Base-by-base conservation (phyloP, 2,329 filamentous ascomycete species). In the Fusarium sp. region DNA sequence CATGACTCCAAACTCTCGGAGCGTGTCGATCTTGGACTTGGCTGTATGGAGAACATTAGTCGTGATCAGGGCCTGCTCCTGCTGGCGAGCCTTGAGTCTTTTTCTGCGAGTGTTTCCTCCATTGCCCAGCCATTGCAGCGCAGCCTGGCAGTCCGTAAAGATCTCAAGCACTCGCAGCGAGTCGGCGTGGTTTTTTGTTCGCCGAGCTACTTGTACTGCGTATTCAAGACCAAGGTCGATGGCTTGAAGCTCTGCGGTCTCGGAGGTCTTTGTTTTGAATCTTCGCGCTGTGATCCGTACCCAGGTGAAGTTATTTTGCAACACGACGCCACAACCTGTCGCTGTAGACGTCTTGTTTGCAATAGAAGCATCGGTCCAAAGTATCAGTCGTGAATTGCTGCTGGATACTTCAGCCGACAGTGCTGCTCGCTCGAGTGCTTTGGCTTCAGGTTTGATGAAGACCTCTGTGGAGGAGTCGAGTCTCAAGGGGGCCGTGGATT, bases 301-400 rank as follows among this genome's bases (percentile, higher is more conserved):
- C 62, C 60, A 65, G 29, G 19, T 37, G 23, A 9, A 17, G 21
- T 32, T 21, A 8, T 47, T 11, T 13, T 29, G 39, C 27, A 63
- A 57, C 9, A 27, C 52, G 2, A 44, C 31, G 6, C 55, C 56
- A 21, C 44, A 49, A 3, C 55, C 61, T 13, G 31, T 25, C 2
- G 3, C 4, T 13, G 23, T 4, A 10, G 19, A 9, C 27, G 10
- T 32, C 4, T 6, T 11, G 5, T 9, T 7, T 8, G 10, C 32
- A 8, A n/a, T 10, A 17, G 59, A 63, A 1, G 48, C 59, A 13
- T 64, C 55, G 7, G 44, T 50, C 59, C 51, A 64, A 11, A 64
- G 31, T 3, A 49, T 38, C 13, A 60, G 21, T 8, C 41, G 43
- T 3, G 57, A 60, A 10, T 27, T 11, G 27, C 49, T 41, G 1